Evolutionary conservation across 805 yeast species (phyloP), one percentile per base, ranked within the genome.

Genomic region (Zygosaccharomyces gambellarensis): DNA sequence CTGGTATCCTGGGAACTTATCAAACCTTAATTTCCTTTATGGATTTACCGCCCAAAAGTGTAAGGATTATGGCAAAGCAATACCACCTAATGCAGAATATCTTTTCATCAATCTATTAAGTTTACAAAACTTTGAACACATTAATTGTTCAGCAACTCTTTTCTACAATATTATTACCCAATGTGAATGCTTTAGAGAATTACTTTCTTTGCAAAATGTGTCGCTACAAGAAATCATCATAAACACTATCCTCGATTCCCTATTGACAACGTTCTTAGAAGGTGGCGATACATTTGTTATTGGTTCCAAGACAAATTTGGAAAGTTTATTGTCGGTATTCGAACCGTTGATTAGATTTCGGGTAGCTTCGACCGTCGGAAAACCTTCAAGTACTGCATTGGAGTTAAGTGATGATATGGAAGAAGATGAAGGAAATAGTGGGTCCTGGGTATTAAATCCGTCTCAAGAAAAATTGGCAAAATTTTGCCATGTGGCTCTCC

Each of bases 401-500:
- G 51, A 29, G 21, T 36, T 43, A 6, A 17, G 29, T 30, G 32
- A 21, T 27, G 34, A 48, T 29, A 38, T 40, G 11, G 46, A 46
- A 28, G 49, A 55, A 17, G 51, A 52, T 12, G 54, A 56, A 29
- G 61, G 52, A 9, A 67, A 65, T 11, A 64, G 60, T 7, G 54
- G 60, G n/a, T 66, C 64, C 31, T 59, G 59, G 49, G 38, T 43
- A 25, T 49, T 52, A 10, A 64, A 62, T 47, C 50, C 57, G 11
- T 45, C 74, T 39, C 85, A 81, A 57, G 86, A 85, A 57, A 75
- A 77, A 49, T 66, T 92, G 5, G 82, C 92, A 19, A 84, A 85
- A 59, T 64, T 88, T 10, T 71, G 88, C 2, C 94, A 85, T 60
- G 71, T 86, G 51, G 63, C 90, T 3, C 73, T 76, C 48, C 73